Conservation (phyloP, 1,284 basidiomycete species). For the Lentinula novae-zelandiae region DNA sequence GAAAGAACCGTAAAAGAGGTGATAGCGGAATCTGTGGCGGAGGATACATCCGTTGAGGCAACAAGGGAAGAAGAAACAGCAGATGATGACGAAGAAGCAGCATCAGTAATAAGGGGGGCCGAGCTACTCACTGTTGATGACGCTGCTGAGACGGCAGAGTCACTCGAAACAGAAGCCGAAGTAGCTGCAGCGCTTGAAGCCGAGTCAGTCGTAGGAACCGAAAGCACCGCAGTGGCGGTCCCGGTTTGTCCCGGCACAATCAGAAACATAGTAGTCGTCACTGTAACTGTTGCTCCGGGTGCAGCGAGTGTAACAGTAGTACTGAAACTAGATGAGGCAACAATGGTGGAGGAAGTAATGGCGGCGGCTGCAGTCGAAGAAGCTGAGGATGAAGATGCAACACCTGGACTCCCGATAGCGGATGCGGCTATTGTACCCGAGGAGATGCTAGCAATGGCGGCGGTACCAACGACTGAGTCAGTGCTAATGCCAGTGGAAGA, state of each 20-base stretch:
- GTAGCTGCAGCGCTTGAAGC: background rate
- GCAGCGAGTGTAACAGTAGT: background rate
- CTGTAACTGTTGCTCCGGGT: slow-evolving; percentile 2
- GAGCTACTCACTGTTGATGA: background rate
- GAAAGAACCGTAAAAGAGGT: background rate
- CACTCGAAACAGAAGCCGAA: background rate
- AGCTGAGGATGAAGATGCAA: background rate
- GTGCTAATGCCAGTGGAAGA: background rate
- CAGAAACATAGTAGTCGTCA: slow-evolving; percentile 10
- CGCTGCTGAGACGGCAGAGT: too few relatives aligned
- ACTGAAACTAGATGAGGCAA: background rate
- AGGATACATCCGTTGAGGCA: background rate
- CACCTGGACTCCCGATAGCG: background rate
- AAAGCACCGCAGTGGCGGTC: slow-evolving; percentile 5
- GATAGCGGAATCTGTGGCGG: background rate
- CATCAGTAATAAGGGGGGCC: background rate
- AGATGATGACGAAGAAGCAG: background rate
- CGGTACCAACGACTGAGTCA: background rate
- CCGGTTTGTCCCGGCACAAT: slow-evolving; percentile 1
- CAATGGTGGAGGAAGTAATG: background rate
- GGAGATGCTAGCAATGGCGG: background rate
- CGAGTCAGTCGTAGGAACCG: background rate
- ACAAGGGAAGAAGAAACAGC: background rate
- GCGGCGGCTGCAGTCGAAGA: background rate
- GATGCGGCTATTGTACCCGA: background rate